A percentile compares a stretch with the other conserved stretches of the same genome.
Conservation (phyloP, 495 filamentous ascomycete genomes). For the Sphaerosporella brunnea region DNA sequence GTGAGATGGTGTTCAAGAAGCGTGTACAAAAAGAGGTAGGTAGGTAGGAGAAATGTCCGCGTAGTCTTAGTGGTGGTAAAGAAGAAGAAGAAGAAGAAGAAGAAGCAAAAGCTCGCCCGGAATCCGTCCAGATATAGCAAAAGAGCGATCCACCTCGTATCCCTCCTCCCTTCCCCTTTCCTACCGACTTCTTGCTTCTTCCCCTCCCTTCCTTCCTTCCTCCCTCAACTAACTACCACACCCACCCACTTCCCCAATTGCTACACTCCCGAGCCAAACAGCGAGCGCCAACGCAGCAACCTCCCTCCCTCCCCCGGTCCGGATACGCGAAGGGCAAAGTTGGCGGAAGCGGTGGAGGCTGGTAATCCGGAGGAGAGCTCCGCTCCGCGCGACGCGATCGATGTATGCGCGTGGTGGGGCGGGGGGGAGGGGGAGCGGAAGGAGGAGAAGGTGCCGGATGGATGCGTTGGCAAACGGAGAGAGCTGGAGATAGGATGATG, state of each 20-base stretch:
- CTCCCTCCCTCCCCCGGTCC: too few relatives aligned
- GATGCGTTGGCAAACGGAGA: slow-evolving; percentile 18
- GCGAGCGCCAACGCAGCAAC: slow-evolving; percentile 22
- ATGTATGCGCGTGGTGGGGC: too few relatives aligned
- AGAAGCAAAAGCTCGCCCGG: too few relatives aligned
- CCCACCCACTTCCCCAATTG: not conserved
- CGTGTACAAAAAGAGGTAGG: slow-evolving; percentile 7
- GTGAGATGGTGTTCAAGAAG: not conserved
- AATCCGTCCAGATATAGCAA: slow-evolving; percentile 21
- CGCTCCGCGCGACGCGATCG: slow-evolving; percentile 11
- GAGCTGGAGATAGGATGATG: slow-evolving; percentile 9
- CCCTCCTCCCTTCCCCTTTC: slow-evolving; percentile 7
- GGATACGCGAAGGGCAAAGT: too few relatives aligned
- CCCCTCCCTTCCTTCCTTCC: slow-evolving; percentile 9
- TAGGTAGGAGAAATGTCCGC: too few relatives aligned
- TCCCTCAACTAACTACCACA: slow-evolving; percentile 5
- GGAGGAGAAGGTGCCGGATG: slow-evolving; percentile 13
- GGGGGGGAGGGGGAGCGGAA: slow-evolving; percentile 1
- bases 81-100: too few relatives aligned
- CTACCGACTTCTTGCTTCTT: too few relatives aligned
- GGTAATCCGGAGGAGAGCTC: too few relatives aligned
- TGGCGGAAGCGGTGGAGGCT: too few relatives aligned
- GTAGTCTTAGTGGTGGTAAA: too few relatives aligned
- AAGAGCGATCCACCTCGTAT: slow-evolving; percentile 9
- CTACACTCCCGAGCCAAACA: slow-evolving; percentile 20